A percentile compares a stretch with the other conserved stretches of the same genome.
phyloP scores from a whole-genome alignment of 371 early-diverging fungal species.

The Entomophthora muscae region DNA sequence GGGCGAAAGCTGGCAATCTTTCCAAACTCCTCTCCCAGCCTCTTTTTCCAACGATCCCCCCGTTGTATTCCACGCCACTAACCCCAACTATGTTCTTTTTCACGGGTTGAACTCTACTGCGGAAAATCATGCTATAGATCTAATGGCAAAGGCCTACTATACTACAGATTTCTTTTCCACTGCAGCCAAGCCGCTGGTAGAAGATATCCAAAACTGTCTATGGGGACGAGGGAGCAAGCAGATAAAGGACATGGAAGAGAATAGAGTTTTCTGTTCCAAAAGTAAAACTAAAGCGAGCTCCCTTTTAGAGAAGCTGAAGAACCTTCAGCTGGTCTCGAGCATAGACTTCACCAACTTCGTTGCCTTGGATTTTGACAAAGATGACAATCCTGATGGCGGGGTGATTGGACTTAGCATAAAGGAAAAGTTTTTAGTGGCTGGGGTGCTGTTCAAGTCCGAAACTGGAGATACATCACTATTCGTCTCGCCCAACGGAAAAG shows the following conservation, averaged over 20 bases:
- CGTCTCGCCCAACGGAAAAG: slow-evolving; percentile 9
- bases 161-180: slow-evolving; percentile 44
- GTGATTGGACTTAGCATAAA: slow-evolving; percentile 43
- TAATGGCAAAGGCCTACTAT: slow-evolving; percentile 35
- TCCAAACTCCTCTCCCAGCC: slow-evolving; percentile 28
- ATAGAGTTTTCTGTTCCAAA: slow-evolving; percentile 35
- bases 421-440: slow-evolving; percentile 41
- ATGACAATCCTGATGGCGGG: slow-evolving; percentile 24
- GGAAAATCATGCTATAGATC: no score
- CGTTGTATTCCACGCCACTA: slow-evolving; percentile 45
- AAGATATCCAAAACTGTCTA: slow-evolving; percentile 36
- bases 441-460: background rate
- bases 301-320: slow-evolving; percentile 20
- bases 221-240: slow-evolving; percentile 46
- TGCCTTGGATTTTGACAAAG: slow-evolving; percentile 18
- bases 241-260: slow-evolving; percentile 12
- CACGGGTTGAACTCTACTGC: no score
- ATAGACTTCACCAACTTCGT: slow-evolving; percentile 30
- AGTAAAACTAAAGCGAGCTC: slow-evolving; percentile 20
- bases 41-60: slow-evolving; percentile 15
- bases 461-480: slow-evolving; percentile 6
- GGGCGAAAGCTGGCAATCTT: slow-evolving; percentile 42
- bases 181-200: slow-evolving; percentile 24
- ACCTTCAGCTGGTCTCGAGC: slow-evolving; percentile 33
- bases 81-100: slow-evolving; percentile 35